These are phyloP conservation scores for Rutidosis leptorrhynchoides DNA, from an alignment of 129 eudicot species.

Conservation along the genomic window DNA sequence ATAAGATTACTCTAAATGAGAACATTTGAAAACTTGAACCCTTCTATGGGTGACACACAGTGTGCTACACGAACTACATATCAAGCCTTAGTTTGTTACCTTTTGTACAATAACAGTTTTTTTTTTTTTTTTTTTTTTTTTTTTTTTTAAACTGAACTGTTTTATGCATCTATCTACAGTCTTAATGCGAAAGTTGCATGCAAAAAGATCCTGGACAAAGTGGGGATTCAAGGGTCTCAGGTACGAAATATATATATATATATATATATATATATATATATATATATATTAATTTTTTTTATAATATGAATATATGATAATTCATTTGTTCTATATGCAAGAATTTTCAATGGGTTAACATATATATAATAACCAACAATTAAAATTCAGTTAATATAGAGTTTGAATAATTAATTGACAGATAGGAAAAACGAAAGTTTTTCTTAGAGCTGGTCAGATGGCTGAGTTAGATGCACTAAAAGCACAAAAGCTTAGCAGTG, in stretches of 20 bases:
- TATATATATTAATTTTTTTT: background rate
- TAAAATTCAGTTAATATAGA: conserved; percentile 12
- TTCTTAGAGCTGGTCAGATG: conserved; percentile 98
- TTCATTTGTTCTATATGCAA: background rate
- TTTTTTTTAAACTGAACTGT: conserved; percentile 9
- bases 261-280: background rate
- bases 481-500: conserved; percentile 67
- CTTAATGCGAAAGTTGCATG: conserved; percentile 64
- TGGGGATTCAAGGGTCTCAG: conserved; percentile 76
- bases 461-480: conserved; percentile 87
- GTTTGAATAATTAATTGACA: conserved; percentile 38
- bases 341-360: conserved; percentile 6
- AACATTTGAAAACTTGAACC: background rate
- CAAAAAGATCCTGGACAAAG: conserved; percentile 70
- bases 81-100: background rate
- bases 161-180: conserved; percentile 40
- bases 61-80: background rate
- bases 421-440: conserved; percentile 92
- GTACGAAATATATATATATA: conserved; percentile 30
- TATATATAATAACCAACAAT: background rate
- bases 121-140: too few relatives aligned
- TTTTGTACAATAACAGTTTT: background rate
- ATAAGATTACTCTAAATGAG: background rate
- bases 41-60: conserved; percentile 3
- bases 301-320: conserved; percentile 19